Evolutionary conservation across 768 basidiomycete genomes (phyloP).

Genomic region (Panaeolus cyanescens): DNA sequence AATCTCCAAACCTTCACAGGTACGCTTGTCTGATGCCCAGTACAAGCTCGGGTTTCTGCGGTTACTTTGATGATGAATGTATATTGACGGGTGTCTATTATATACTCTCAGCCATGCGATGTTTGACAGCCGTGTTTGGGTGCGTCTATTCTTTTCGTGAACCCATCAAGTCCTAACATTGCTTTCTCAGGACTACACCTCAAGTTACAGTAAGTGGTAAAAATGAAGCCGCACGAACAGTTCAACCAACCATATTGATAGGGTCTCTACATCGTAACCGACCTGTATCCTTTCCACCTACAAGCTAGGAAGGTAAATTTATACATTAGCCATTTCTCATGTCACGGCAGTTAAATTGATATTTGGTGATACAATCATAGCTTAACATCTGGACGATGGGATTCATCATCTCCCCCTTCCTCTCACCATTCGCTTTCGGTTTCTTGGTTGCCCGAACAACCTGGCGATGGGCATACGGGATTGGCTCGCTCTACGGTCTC

Average conservation of each 20-base stretch:
- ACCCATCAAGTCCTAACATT: neutral
- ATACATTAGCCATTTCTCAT: neutral
- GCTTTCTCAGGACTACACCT: conserved; percentile 47
- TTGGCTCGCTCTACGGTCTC: conserved; percentile 58
- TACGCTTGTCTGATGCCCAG: conserved; percentile 16
- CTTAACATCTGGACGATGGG: conserved; percentile 76
- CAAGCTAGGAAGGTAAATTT: conserved; percentile 60
- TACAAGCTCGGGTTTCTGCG: neutral
- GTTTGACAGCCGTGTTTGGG: conserved; percentile 59
- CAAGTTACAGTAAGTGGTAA: conserved; percentile 53
- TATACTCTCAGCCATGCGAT: conserved; percentile 49
- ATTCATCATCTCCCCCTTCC: conserved; percentile 65
- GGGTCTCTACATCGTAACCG: conserved; percentile 63
- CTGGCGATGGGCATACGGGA: conserved; percentile 71
- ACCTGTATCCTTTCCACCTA: conserved; percentile 69
- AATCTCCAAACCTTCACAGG: conserved; percentile 59
- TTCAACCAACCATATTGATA: conserved; percentile 15
- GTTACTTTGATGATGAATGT: neutral
- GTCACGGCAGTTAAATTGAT: neutral
- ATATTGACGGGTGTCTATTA: neutral
- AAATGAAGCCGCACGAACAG: neutral
- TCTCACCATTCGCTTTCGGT: conserved; percentile 68
- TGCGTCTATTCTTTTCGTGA: conserved; percentile 21
- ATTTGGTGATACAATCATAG: conserved; percentile 27
- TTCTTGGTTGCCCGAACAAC: conserved; percentile 62